Conservation (phyloP, 345 rosid species). For the Durio zibethinus region DNA sequence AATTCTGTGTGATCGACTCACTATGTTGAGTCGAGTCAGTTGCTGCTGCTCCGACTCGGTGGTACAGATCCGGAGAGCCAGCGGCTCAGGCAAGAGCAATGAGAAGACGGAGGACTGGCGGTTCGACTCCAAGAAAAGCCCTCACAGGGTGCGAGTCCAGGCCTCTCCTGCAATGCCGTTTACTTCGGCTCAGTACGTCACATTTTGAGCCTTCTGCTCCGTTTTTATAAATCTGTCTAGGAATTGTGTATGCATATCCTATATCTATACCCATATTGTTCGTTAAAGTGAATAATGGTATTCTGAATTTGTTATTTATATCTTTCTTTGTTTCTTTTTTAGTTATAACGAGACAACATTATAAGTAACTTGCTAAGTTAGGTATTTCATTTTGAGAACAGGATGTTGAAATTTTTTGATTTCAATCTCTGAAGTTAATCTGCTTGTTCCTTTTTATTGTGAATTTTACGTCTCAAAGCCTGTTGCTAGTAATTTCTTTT, state of each 20-base stretch:
- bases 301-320: not conserved
- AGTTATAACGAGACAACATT: too few relatives aligned
- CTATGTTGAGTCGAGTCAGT: conserved; percentile 27
- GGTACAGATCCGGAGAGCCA: conserved; percentile 46
- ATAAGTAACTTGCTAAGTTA: not conserved
- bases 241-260: not conserved
- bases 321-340: too few relatives aligned
- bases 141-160: conserved; percentile 50
- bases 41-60: conserved; percentile 63
- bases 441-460: not conserved
- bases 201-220: not conserved
- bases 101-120: conserved; percentile 62
- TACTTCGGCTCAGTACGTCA: conserved; percentile 71
- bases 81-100: conserved; percentile 28
- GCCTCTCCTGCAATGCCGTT: conserved; percentile 69
- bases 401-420: not conserved
- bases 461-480: not conserved
- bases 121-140: conserved; percentile 45
- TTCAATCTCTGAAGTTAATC: not conserved
- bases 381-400: not conserved
- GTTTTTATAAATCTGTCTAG: not conserved
- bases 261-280: not conserved
- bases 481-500: not conserved
- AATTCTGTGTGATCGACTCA: conserved; percentile 21
- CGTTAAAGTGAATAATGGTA: not conserved